Percentiles rank a stretch among this genome's conserved stretches.
phyloP scores from a whole-genome alignment of 1,139 yeast genomes.

The Schwanniomyces etchellsii region DNA sequence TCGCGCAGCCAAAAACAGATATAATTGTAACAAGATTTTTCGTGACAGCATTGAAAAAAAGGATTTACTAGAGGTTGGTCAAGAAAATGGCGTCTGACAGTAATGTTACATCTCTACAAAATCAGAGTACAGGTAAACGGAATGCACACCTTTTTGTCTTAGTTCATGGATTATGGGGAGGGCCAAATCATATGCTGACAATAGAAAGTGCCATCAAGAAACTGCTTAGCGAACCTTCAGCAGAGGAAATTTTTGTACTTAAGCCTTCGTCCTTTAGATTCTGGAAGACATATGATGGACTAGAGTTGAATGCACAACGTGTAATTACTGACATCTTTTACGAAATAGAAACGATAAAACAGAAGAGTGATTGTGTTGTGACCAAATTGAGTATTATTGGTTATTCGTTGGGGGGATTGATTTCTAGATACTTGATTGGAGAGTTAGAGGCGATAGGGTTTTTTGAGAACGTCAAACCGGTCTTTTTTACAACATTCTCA shows the following conservation, averaged over 20 bases:
- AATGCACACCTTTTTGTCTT: slow-evolving; percentile 70
- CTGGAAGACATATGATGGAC: slow-evolving; percentile 83
- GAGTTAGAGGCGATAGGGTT: slow-evolving; percentile 47
- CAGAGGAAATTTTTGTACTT: slow-evolving; percentile 47
- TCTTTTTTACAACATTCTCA: slow-evolving; percentile 74
- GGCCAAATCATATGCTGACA: slow-evolving; percentile 65
- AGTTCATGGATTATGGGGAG: slow-evolving; percentile 90
- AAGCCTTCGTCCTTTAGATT: slow-evolving; percentile 68
- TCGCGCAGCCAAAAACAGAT: too few species aligned
- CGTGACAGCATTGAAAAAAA: too few species aligned
- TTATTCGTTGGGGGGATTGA: slow-evolving; percentile 40
- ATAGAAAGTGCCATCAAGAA: slow-evolving; percentile 49
- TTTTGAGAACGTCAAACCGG: slow-evolving; percentile 58
- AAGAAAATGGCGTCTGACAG: too few species aligned
- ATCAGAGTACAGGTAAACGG: too few species aligned
- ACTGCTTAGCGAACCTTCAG: slow-evolving; percentile 24
- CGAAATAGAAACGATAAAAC: slow-evolving; percentile 47
- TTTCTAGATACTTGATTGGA: slow-evolving; percentile 65
- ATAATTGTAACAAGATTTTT: too few species aligned
- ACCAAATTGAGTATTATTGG: slow-evolving; percentile 38
- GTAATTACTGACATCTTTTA: slow-evolving; percentile 58
- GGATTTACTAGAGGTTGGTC: too few species aligned
- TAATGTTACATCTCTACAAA: too few species aligned
- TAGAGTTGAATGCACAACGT: slow-evolving; percentile 64
- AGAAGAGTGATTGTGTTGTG: slow-evolving; percentile 30